Evolutionary conservation across 2,329 filamentous ascomycete genomes (phyloP), one percentile per base, ranked within the genome.

Genomic region (Cercospora sp.): DNA sequence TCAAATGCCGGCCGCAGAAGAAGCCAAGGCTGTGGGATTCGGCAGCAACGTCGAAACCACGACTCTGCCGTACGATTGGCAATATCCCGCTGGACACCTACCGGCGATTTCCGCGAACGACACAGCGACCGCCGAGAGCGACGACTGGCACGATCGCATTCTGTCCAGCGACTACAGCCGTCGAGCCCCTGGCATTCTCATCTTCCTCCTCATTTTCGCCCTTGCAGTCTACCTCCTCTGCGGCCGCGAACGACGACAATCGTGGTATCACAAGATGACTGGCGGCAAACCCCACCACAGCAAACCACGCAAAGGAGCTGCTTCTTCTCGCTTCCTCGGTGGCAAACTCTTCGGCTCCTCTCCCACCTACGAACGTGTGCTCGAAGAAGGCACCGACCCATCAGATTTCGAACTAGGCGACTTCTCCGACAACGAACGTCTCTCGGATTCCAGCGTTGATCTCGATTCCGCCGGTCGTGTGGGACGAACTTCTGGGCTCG

Each of bases 21-120:
- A 86, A 51, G 83, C 85, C 16, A 82, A 94, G 1, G 92, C 94
- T 0, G 95, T 99, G 9, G 95, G 95, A 0, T 98, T 98, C 77
- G 95, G 95, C 66, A 93, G 89, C 80, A 99, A 99, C 75, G n/a
- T 69, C 57, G 84, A 90, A 3, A 76, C 75, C 39, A 60, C 63
- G 5, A 65, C 70, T 12, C 68, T 79, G 5, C 78, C 78, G 6
- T 66, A 83, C 3, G 93, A 97, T 77, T 99, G 97, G 78, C 92
- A 97, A 78, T 89, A 89, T 74, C 92, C 94, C 0, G 90, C 91
- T 23, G 82, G 81, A 31, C 64, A 61, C 16, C 53, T 72, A 4
- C 63, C 68, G 10, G 39, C 64, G 6, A 53, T 77, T 18, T 75
- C 69, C 23, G 81, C 85, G 61, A 77, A 83, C 60, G 81, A 82